Evolutionary conservation across 169 alveolate genomes (phyloP).

Genomic region (Perkinsus chesapeaki): DNA sequence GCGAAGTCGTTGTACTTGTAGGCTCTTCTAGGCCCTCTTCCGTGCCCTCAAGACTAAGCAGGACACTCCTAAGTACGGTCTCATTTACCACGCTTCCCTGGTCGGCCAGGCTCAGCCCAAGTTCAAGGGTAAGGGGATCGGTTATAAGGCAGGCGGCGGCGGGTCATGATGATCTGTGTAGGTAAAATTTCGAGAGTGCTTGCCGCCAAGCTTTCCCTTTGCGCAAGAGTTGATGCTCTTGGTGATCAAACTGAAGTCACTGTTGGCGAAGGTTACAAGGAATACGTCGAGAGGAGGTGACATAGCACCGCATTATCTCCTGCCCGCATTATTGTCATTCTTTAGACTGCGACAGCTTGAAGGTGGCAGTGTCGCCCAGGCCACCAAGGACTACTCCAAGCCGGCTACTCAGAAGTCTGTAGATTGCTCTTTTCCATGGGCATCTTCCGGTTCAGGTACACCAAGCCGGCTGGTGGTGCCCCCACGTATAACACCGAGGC

Average conservation of each 20-base stretch:
- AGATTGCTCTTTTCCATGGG: neutral
- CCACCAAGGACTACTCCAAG: neutral
- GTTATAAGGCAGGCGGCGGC: neutral
- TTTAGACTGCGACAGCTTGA: neutral
- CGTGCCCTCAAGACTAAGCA: slow-evolving; percentile 96
- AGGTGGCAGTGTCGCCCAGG: neutral
- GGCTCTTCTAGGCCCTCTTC: slow-evolving; percentile 92
- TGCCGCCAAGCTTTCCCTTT: slow-evolving; percentile 98
- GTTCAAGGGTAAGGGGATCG: slow-evolving; percentile 79
- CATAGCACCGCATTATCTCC: neutral
- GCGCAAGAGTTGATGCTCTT: slow-evolving; percentile 98
- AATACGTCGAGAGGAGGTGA: neutral
- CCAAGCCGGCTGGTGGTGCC: neutral
- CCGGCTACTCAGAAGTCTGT: neutral
- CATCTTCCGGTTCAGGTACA: neutral
- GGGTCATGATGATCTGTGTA: neutral
- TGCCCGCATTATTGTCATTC: neutral
- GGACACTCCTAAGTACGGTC: slow-evolving; percentile 99
- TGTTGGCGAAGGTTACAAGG: neutral
- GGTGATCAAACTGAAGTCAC: slow-evolving; percentile 29
- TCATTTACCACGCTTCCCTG: slow-evolving; percentile 95
- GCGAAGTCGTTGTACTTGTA: slow-evolving; percentile 9
- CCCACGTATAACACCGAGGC: neutral
- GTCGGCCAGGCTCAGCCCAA: slow-evolving; percentile 98
- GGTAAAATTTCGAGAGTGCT: slow-evolving; percentile 89